Percentiles rank a stretch among this genome's conserved stretches.
These are phyloP conservation scores for Pelargonium citronellum DNA, from an alignment of 441 rosid genomes.

Conservation along the genomic window DNA sequence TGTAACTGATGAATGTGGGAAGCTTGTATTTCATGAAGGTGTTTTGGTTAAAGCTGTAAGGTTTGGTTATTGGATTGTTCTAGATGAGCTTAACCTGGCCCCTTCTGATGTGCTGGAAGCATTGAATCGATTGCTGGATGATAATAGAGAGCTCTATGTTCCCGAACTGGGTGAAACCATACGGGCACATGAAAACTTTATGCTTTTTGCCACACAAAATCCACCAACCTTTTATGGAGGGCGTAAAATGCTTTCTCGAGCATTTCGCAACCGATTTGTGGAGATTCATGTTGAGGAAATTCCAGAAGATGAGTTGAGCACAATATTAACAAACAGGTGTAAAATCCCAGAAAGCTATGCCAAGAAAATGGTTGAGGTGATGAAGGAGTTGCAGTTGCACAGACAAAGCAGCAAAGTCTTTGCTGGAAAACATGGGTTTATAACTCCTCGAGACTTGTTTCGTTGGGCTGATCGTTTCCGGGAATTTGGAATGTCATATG, in stretches of 20 bases:
- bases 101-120: slow-evolving; percentile 99
- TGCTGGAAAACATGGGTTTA: slow-evolving; percentile 99
- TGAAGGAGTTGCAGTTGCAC: slow-evolving; percentile 89
- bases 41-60: slow-evolving; percentile 91
- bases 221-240: slow-evolving; percentile 97
- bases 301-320: slow-evolving; percentile 78
- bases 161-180: slow-evolving; percentile 80
- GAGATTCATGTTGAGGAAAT: slow-evolving; percentile 99
- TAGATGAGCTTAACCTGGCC: slow-evolving; percentile 94
- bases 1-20: slow-evolving; percentile 73
- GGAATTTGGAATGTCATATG: slow-evolving; percentile 59
- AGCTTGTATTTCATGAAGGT: slow-evolving; percentile 93
- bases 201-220: slow-evolving; percentile 99
- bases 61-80: slow-evolving; percentile 89
- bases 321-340: slow-evolving; percentile 63
- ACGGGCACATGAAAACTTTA: slow-evolving; percentile 82
- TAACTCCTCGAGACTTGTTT: slow-evolving; percentile 94
- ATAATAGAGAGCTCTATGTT: slow-evolving; percentile 91
- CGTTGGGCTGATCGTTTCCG: slow-evolving; percentile 94
- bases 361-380: slow-evolving; percentile 77
- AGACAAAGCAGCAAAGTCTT: slow-evolving; percentile 93
- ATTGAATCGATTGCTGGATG: slow-evolving; percentile 88
- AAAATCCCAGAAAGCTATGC: slow-evolving; percentile 75
- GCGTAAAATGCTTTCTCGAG: slow-evolving; percentile 96
- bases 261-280: slow-evolving; percentile 96